A percentile compares a stretch with the other conserved stretches of the same genome.
Conservation (phyloP, 2,329 filamentous ascomycete genomes). For the Xylariales sp. region DNA sequence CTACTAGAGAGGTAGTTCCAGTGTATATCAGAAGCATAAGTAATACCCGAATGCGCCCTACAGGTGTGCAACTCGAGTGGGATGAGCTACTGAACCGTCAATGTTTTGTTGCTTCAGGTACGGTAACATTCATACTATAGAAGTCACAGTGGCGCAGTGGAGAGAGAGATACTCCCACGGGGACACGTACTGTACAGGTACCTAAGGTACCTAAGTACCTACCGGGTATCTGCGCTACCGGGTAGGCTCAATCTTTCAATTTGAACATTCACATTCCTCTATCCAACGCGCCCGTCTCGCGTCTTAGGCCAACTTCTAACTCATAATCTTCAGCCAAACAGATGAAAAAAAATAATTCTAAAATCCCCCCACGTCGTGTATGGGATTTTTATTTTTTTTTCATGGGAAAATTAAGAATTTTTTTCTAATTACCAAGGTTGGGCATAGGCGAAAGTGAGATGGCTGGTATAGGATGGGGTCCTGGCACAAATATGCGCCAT, state of each 20-base stretch:
- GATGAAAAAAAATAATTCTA: background rate
- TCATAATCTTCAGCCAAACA: background rate
- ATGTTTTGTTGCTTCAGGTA: too few relatives aligned
- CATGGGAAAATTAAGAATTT: background rate
- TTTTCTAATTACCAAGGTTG: background rate
- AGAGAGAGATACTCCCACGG: too few relatives aligned
- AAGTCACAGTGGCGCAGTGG: background rate
- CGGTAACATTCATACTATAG: too few relatives aligned
- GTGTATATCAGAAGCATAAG: too few relatives aligned
- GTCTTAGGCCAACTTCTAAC: constrained; percentile 9
- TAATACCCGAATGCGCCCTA: too few relatives aligned
- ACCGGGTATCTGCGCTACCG: background rate
- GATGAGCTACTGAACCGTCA: too few relatives aligned
- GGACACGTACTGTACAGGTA: too few relatives aligned
- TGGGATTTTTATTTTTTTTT: background rate
- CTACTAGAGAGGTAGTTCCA: too few relatives aligned
- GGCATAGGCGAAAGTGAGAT: constrained; percentile 19
- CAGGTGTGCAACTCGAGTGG: too few relatives aligned
- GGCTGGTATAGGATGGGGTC: constrained; percentile 15
- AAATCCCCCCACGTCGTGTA: background rate
- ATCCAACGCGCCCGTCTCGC: constrained; percentile 32
- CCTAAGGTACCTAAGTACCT: background rate
- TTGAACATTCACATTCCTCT: constrained; percentile 11
- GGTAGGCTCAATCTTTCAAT: constrained; percentile 2
- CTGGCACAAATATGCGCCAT: constrained; percentile 13